Evolutionary conservation across 371 early-diverging fungal genomes (phyloP).

Genomic region (Dinochytrium kinnereticum): DNA sequence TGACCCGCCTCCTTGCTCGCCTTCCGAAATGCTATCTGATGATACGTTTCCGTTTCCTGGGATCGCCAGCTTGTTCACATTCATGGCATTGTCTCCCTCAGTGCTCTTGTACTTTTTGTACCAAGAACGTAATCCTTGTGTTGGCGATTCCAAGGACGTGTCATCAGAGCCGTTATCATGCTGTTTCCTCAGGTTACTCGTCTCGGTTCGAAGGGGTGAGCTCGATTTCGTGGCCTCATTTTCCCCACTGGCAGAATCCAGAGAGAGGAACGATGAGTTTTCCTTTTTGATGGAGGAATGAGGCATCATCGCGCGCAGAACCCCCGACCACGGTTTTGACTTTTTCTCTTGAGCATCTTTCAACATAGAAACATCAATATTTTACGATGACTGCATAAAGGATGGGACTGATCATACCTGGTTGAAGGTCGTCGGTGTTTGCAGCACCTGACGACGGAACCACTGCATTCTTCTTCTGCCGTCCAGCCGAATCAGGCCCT

Average conservation of each 20-base stretch:
- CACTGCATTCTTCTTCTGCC: not conserved
- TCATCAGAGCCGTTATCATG: not conserved
- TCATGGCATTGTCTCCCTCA: not conserved
- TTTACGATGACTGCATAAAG: no score
- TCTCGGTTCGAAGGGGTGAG: not conserved
- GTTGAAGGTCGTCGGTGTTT: not conserved
- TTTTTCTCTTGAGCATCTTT: not conserved
- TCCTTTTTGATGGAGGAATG: not conserved
- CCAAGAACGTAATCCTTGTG: slow-evolving; percentile 14
- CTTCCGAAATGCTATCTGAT: not conserved
- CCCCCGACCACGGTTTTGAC: not conserved
- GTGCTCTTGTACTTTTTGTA: slow-evolving; percentile 17
- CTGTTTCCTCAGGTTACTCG: not conserved
- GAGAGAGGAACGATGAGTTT: not conserved
- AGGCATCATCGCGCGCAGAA: not conserved
- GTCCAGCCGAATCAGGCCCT: not conserved
- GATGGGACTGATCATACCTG: not conserved
- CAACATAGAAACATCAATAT: not conserved
- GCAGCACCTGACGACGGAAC: not conserved
- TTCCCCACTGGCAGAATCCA: not conserved
- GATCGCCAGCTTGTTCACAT: not conserved
- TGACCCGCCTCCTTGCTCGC: not conserved
- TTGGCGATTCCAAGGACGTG: not conserved
- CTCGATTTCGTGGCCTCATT: not conserved
- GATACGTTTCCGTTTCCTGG: not conserved